phyloP scores from a whole-genome alignment of 257 asterid species.

The Fraxinus anomala region DNA sequence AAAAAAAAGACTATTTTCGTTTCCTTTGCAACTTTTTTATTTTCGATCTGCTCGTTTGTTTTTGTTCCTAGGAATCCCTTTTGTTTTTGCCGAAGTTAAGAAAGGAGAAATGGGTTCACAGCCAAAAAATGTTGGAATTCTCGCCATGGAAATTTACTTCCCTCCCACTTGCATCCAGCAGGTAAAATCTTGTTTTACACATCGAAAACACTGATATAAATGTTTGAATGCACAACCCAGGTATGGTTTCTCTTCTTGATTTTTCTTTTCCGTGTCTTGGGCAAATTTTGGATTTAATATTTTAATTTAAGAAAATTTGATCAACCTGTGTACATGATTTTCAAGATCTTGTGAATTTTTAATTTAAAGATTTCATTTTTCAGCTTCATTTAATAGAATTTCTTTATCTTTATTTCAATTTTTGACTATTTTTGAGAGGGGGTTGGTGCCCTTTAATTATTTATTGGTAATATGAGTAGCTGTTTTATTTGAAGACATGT shows the following conservation, averaged over 20 bases:
- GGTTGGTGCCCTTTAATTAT: not conserved
- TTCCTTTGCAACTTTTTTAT: not conserved
- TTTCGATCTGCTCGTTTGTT: not conserved
- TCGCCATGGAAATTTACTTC: slow-evolving; percentile 90
- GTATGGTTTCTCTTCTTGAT: not conserved
- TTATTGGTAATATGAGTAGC: not conserved
- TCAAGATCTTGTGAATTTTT: slow-evolving; percentile 13
- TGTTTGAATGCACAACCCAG: not conserved
- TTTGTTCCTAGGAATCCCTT: not conserved
- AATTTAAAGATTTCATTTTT: too few species aligned
- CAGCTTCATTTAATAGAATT: too few species aligned
- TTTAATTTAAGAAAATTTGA: not conserved
- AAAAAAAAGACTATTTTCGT: not conserved
- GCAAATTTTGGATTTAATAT: not conserved
- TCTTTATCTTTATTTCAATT: not conserved
- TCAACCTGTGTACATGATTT: not conserved
- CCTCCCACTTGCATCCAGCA: slow-evolving; percentile 97
- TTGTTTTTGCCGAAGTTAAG: slow-evolving; percentile 14
- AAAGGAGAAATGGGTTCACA: slow-evolving; percentile 46
- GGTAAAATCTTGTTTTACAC: slow-evolving; percentile 41
- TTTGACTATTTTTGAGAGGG: slow-evolving; percentile 9
- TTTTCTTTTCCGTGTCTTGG: slow-evolving; percentile 5
- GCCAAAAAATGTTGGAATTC: slow-evolving; percentile 82
- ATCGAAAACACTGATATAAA: not conserved
- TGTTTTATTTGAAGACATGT: not conserved